These are phyloP conservation scores for Diaporthe australafricana DNA, from an alignment of 2,329 filamentous ascomycete species.

Conservation along the genomic window DNA sequence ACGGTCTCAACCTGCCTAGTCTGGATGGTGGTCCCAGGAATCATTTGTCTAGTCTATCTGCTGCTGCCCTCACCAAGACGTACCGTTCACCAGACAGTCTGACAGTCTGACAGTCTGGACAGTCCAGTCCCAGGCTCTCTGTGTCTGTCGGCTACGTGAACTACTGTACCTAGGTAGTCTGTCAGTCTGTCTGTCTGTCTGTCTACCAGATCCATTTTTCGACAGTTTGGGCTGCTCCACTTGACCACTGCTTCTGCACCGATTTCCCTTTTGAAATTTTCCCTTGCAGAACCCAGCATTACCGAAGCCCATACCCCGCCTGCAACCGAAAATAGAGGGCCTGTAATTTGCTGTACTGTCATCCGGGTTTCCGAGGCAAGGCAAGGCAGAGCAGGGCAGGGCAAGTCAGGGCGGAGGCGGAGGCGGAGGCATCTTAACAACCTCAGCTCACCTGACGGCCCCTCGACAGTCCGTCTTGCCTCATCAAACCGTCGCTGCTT, in stretches of 20 bases:
- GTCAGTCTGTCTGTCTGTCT: not conserved
- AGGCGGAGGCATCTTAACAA: conserved; percentile 1
- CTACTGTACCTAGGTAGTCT: too few relatives aligned
- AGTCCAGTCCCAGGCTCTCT: too few relatives aligned
- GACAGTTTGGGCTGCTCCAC: conserved; percentile 1
- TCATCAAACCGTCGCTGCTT: not conserved
- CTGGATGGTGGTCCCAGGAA: too few relatives aligned
- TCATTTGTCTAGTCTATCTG: too few relatives aligned
- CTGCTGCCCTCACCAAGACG: not conserved
- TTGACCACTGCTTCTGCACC: not conserved
- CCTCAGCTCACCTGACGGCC: not conserved
- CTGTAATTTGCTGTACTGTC: not conserved
- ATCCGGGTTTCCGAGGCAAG: conserved; percentile 18
- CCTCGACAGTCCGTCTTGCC: not conserved
- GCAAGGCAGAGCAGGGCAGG: too few relatives aligned
- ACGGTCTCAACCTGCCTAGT: too few relatives aligned
- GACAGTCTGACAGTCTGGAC: too few relatives aligned
- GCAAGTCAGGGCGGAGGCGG: too few relatives aligned
- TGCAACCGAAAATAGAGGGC: conserved; percentile 14
- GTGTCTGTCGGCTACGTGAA: too few relatives aligned
- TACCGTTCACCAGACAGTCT: not conserved
- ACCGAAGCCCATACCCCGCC: conserved; percentile 18
- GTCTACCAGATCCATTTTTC: not conserved
- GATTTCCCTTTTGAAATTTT: conserved; percentile 20
- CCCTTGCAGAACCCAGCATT: conserved; percentile 23